A percentile compares a stretch with the other conserved stretches of the same genome.
Conservation (phyloP, 2,329 filamentous ascomycete species). For the Albifimbria verrucaria region DNA sequence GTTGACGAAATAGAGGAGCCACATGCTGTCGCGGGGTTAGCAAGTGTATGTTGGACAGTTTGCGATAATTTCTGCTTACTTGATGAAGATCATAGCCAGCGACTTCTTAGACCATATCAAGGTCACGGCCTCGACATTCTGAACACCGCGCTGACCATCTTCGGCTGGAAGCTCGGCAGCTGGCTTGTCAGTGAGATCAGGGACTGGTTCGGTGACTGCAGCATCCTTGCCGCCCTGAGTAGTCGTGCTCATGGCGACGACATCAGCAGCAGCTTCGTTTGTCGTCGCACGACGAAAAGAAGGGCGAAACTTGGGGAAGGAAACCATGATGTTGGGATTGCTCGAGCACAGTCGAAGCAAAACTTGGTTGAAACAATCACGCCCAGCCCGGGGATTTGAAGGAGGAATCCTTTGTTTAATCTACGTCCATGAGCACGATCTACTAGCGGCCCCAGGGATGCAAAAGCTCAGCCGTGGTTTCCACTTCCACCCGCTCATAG, state of each 20-base stretch:
- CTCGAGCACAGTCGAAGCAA: not conserved
- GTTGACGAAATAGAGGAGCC: conserved; percentile 49
- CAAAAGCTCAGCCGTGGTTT: not conserved
- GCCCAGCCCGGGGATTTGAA: not conserved
- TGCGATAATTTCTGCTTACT: conserved; percentile 19
- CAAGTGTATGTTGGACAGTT: not conserved
- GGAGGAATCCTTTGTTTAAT: not conserved
- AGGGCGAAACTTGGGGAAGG: not conserved
- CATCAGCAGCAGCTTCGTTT: conserved; percentile 3
- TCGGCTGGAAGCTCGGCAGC: conserved; percentile 12
- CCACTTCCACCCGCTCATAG: no score
- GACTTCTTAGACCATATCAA: conserved; percentile 36
- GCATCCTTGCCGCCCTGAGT: conserved; percentile 6
- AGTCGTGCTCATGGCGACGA: conserved; percentile 5
- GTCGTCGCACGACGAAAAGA: not conserved
- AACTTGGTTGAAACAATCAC: no score
- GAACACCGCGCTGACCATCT: conserved; percentile 34
- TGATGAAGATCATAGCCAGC: conserved; percentile 28
- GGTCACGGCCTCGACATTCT: conserved; percentile 37
- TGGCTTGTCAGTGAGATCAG: conserved; percentile 10
- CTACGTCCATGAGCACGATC: no score
- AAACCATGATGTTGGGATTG: not conserved
- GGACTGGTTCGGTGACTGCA: conserved; percentile 10
- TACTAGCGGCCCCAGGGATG: not conserved
- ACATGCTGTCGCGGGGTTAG: conserved; percentile 30